Conservation (phyloP, 805 yeast species). For the Barnettozyma sucrosica region DNA sequence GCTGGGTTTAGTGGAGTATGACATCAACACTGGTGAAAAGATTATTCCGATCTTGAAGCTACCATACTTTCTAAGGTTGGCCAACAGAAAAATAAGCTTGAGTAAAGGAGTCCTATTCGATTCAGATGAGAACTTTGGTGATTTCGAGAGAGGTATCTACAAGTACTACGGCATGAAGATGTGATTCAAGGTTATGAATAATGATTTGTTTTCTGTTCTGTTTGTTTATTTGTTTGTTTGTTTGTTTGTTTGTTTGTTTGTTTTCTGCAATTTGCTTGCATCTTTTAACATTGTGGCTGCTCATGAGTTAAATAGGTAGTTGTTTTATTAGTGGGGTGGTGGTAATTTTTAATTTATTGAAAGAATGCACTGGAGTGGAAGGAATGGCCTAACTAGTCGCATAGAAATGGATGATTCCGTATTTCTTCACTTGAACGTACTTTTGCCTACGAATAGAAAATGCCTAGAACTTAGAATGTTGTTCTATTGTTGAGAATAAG, state of each 20-base stretch:
- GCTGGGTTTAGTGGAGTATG: constrained; percentile 45
- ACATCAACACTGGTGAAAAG: constrained; percentile 58
- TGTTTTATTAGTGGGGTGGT: not conserved
- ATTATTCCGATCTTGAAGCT: constrained; percentile 36
- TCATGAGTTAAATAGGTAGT: too few relatives aligned
- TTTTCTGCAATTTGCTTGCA: not conserved
- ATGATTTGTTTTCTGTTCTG: not conserved
- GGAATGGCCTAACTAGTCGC: not conserved
- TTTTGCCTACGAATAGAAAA: too few relatives aligned
- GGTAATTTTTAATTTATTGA: not conserved
- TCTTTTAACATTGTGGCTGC: not conserved
- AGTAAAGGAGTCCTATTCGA: constrained; percentile 32
- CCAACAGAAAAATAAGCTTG: constrained; percentile 32
- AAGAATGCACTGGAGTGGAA: not conserved
- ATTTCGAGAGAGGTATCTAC: constrained; percentile 39
- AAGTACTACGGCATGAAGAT: constrained; percentile 37
- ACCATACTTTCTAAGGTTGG: constrained; percentile 35
- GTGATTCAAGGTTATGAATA: constrained; percentile 12
- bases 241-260: not conserved
- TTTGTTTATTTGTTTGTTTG: not conserved
- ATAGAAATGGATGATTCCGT: not conserved
- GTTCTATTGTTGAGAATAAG: too few relatives aligned
- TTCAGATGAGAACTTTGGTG: constrained; percentile 36
- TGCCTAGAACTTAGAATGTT: too few relatives aligned
- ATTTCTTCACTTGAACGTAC: too few relatives aligned